Percentiles rank a stretch among this genome's conserved stretches.
phyloP scores from a whole-genome alignment of 129 eudicot species.

The Scalesia atractyloides region DNA sequence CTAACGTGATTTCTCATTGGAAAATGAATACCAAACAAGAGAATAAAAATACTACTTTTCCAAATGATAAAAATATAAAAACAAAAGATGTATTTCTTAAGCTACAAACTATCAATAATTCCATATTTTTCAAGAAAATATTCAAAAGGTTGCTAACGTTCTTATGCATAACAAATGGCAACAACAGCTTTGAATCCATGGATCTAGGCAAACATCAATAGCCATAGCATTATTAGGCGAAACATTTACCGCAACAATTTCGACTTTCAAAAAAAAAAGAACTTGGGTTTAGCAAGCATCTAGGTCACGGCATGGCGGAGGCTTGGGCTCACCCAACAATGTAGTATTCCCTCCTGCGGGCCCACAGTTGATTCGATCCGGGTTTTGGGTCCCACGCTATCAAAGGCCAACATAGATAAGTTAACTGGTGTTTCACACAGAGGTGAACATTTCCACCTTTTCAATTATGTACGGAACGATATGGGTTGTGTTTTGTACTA shows the following conservation, averaged over 20 bases:
- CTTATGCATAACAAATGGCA: constrained; percentile 34
- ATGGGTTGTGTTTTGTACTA: neutral
- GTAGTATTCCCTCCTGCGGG: constrained; percentile 96
- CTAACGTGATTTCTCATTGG: neutral
- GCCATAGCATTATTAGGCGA: constrained; percentile 47
- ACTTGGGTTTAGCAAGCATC: constrained; percentile 74
- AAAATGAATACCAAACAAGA: neutral
- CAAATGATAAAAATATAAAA: neutral
- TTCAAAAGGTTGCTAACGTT: constrained; percentile 20
- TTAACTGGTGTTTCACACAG: constrained; percentile 3
- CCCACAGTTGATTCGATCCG: constrained; percentile 66
- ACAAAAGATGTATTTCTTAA: neutral
- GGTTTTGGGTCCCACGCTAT: constrained; percentile 95
- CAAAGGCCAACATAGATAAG: constrained; percentile 15
- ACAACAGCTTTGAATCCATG: constrained; percentile 37
- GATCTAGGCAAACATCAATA: constrained; percentile 33
- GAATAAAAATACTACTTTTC: neutral
- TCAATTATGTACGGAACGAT: neutral
- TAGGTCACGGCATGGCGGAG: constrained; percentile 96
- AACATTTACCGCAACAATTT: constrained; percentile 26
- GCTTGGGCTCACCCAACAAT: constrained; percentile 88
- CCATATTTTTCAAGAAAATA: constrained; percentile 4
- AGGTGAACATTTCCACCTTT: neutral
- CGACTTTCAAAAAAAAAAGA: neutral
- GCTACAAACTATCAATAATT: constrained; percentile 6